Evolutionary conservation across 139 green algal genomes (phyloP).

Genomic region (Chlorella ohadii): DNA sequence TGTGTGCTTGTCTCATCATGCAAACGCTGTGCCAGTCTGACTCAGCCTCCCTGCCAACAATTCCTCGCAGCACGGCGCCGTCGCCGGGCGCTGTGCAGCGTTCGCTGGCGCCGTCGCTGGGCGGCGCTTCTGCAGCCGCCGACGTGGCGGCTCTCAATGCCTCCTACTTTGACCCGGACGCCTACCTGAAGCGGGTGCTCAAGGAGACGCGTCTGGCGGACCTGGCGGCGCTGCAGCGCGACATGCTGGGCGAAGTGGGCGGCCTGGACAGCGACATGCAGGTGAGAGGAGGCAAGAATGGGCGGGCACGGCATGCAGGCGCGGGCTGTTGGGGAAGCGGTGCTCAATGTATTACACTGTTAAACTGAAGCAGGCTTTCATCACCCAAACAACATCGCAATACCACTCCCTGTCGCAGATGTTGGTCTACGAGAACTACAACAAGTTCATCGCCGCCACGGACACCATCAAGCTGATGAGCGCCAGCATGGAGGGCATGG

Average conservation of each 20-base stretch:
- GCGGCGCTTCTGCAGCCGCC: background rate
- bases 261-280: constrained; percentile 94
- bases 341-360: no score
- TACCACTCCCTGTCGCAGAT: constrained; percentile 62
- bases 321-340: no score
- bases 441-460: constrained; percentile 98
- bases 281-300: background rate
- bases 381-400: no score
- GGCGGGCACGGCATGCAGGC: no score
- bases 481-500: constrained; percentile 73
- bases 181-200: constrained; percentile 32
- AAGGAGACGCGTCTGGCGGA: constrained; percentile 39
- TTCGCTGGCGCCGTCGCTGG: background rate
- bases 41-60: background rate
- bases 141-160: constrained; percentile 24
- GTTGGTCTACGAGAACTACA: constrained; percentile 99
- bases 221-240: constrained; percentile 70
- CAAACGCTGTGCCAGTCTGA: background rate
- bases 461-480: constrained; percentile 91
- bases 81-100: background rate
- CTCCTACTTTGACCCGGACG: constrained; percentile 40
- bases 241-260: constrained; percentile 89
- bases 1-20: no score
- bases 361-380: no score
- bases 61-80: background rate